A percentile compares a stretch with the other conserved stretches of the same genome.
These are phyloP conservation scores for Trichoderma pleuroti DNA, from an alignment of 2,329 filamentous ascomycete species.

Conservation along the genomic window DNA sequence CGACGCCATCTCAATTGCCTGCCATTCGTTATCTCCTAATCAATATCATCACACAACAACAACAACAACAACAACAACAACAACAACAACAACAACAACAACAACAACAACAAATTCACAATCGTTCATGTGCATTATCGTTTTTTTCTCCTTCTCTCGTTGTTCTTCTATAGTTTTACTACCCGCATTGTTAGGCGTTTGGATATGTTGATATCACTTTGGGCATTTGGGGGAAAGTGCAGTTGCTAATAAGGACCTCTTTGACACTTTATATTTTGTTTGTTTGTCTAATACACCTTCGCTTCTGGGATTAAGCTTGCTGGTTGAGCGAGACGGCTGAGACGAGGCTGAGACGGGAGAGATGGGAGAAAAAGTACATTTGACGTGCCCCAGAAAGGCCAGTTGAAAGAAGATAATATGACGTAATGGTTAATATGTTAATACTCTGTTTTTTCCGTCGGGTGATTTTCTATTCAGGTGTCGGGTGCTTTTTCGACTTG, in stretches of 20 bases:
- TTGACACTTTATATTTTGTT: constrained; percentile 25
- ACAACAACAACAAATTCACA: background rate
- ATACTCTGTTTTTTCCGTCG: background rate
- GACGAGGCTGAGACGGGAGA: background rate
- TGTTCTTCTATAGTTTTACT: background rate
- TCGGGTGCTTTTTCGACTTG: background rate
- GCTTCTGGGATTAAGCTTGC: constrained; percentile 19
- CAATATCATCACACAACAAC: background rate
- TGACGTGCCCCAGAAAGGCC: constrained; percentile 2
- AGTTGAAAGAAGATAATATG: constrained; percentile 8
- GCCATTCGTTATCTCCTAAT: constrained; percentile 7
- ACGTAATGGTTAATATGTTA: constrained; percentile 14
- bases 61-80: background rate
- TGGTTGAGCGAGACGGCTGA: constrained; percentile 15
- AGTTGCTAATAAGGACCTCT: constrained; percentile 24
- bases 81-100: constrained; percentile 3
- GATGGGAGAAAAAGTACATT: constrained; percentile 2
- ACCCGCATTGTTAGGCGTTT: constrained; percentile 23
- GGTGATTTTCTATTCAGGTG: background rate
- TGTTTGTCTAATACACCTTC: constrained; percentile 16
- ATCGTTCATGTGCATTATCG: constrained; percentile 5
- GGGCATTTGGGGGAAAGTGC: constrained; percentile 20
- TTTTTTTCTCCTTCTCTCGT: background rate
- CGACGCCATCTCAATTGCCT: constrained; percentile 9
- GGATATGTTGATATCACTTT: constrained; percentile 22